Conservation (phyloP, 306 rosid genomes). For the Comarum palustre region DNA sequence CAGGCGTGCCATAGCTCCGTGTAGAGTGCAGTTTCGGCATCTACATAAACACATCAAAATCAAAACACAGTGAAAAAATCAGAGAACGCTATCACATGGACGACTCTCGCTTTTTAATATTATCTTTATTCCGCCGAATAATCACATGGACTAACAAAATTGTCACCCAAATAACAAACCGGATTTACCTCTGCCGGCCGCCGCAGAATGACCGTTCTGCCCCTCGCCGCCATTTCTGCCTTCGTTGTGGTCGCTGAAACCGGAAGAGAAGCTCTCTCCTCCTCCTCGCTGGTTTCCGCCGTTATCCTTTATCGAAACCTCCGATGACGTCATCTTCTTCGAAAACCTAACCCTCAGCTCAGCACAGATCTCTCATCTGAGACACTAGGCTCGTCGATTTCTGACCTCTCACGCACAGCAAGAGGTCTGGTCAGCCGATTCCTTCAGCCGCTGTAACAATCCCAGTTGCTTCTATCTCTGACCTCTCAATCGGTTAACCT, state of each 20-base stretch:
- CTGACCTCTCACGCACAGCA: not conserved
- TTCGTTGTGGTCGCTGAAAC: slow-evolving; percentile 33
- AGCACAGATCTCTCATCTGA: slow-evolving; percentile 69
- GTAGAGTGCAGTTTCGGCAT: slow-evolving; percentile 73
- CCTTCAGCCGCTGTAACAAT: not conserved
- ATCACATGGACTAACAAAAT: not conserved
- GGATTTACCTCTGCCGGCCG: slow-evolving; percentile 41
- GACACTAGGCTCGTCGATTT: slow-evolving; percentile 15
- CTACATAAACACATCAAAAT: slow-evolving; percentile 33
- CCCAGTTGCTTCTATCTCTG: not conserved
- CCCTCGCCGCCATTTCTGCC: slow-evolving; percentile 31
- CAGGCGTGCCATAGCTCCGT: slow-evolving; percentile 97
- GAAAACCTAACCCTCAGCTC: slow-evolving; percentile 28
- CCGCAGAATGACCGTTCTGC: slow-evolving; percentile 36
- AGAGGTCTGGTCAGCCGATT: not conserved
- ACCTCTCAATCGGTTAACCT: slow-evolving; percentile 16
- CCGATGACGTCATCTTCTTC: slow-evolving; percentile 54
- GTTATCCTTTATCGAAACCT: slow-evolving; percentile 56
- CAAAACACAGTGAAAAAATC: not conserved
- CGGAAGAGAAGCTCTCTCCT: slow-evolving; percentile 38
- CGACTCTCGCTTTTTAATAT: not conserved
- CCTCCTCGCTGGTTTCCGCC: slow-evolving; percentile 40
- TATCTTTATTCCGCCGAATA: not conserved
- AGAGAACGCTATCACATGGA: not conserved
- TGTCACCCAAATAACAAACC: slow-evolving; percentile 3